A percentile compares a stretch with the other conserved stretches of the same genome.
phyloP scores from a whole-genome alignment of 1,139 yeast genomes.

The Saccharomycopsis hybrid region DNA sequence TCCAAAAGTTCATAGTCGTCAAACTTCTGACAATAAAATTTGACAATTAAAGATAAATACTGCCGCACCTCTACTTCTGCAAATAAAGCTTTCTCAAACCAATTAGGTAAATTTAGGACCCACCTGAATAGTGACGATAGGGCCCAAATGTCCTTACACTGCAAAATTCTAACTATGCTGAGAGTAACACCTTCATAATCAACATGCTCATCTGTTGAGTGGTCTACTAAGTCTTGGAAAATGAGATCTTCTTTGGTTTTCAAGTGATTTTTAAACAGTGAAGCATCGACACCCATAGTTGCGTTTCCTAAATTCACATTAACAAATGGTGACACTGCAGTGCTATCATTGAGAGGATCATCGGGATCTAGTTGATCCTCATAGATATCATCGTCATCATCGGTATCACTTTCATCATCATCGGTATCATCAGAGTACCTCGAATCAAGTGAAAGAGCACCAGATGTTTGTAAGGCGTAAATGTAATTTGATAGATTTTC shows the following conservation, averaged over 20 bases:
- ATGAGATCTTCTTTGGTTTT: slow-evolving; percentile 24
- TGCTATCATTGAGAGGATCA: slow-evolving; percentile 31
- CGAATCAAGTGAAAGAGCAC: neutral
- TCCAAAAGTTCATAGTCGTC: neutral
- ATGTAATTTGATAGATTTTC: neutral
- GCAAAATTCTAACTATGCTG: too few relatives aligned
- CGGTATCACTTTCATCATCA: neutral
- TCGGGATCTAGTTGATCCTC: neutral
- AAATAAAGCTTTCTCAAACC: neutral
- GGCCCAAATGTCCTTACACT: slow-evolving; percentile 6
- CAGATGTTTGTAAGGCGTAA: too few relatives aligned
- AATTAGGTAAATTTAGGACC: neutral
- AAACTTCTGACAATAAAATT: slow-evolving; percentile 1
- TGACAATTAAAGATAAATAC: neutral
- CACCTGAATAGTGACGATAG: slow-evolving; percentile 3
- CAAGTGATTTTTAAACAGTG: too few relatives aligned
- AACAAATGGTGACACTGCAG: too few relatives aligned
- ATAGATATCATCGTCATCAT: slow-evolving; percentile 31
- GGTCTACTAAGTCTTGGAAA: too few relatives aligned
- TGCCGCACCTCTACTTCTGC: neutral
- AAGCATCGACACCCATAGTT: too few relatives aligned
- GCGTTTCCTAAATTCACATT: slow-evolving; percentile 33
- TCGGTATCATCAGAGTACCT: neutral
- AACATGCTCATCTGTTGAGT: too few relatives aligned
- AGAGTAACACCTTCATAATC: too few relatives aligned